Evolutionary conservation across 1,139 yeast genomes (phyloP).

Genomic region (Magnusiomyces paraingens): DNA sequence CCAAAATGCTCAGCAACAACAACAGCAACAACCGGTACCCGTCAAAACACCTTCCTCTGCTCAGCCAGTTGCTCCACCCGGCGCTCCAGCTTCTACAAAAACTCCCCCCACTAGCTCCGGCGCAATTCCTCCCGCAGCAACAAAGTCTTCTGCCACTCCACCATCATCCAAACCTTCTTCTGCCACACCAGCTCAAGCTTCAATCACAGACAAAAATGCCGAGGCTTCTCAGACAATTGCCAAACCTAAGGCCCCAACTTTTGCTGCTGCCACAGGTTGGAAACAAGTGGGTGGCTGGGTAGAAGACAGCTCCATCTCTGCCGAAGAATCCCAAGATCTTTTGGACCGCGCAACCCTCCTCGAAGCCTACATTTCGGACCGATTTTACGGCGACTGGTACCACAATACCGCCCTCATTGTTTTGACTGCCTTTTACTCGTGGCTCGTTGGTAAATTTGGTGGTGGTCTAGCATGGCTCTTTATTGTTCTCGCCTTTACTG

Average conservation of each 20-base stretch:
- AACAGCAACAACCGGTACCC: constrained; percentile 4
- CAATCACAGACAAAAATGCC: constrained; percentile 1
- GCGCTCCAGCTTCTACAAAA: constrained; percentile 8
- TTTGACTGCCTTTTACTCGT: constrained; percentile 62
- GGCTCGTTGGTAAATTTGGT: constrained; percentile 70
- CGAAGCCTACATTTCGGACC: constrained; percentile 64
- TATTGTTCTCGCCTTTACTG: constrained; percentile 52
- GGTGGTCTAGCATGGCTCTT: constrained; percentile 79
- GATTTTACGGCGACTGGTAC: constrained; percentile 89
- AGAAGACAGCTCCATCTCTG: constrained; percentile 50
- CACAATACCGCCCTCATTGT: constrained; percentile 71
- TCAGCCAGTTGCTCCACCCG: neutral
- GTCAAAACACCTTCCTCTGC: constrained; percentile 4
- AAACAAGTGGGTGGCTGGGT: constrained; percentile 88
- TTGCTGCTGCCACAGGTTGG: constrained; percentile 59
- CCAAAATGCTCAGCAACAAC: neutral
- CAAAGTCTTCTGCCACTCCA: neutral
- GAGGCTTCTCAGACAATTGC: constrained; percentile 4
- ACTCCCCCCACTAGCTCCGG: constrained; percentile 10
- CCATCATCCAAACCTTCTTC: neutral
- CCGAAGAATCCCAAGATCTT: constrained; percentile 60
- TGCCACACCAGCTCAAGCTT: neutral
- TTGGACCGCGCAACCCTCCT: constrained; percentile 61
- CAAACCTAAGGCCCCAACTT: constrained; percentile 16
- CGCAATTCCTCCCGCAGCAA: constrained; percentile 1